Evolutionary conservation across 768 basidiomycete genomes (phyloP).

Genomic region (Podaxis carcinomalis): DNA sequence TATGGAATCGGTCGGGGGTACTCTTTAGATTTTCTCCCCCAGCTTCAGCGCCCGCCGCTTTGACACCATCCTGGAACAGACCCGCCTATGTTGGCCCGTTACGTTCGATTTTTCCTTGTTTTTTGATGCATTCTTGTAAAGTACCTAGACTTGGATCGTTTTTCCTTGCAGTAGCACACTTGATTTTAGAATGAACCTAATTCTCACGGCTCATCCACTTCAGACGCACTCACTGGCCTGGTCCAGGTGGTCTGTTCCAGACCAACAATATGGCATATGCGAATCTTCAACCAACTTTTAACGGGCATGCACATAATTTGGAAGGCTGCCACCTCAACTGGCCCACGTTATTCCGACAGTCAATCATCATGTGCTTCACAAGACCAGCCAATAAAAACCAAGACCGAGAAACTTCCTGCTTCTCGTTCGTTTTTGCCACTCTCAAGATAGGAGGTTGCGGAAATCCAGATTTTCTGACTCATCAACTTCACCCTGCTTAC

Average conservation of each 20-base stretch:
- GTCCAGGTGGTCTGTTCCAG: background rate
- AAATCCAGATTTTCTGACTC: background rate
- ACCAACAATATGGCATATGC: too few species aligned
- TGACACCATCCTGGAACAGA: background rate
- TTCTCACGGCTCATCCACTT: background rate
- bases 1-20: slow-evolving; percentile 23
- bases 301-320: too few species aligned
- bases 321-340: too few species aligned
- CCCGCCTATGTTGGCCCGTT: background rate
- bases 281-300: too few species aligned
- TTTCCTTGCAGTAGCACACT: background rate
- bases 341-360: background rate
- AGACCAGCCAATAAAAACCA: background rate
- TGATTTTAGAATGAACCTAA: background rate
- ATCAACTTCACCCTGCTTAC: background rate
- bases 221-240: background rate
- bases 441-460: background rate
- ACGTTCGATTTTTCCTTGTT: background rate
- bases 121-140: background rate
- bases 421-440: background rate
- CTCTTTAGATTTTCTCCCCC: slow-evolving; percentile 8
- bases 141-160: background rate
- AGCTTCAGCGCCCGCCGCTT: background rate
- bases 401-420: background rate
- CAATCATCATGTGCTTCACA: background rate